These are phyloP conservation scores for Cyberlindnera xishuangbannaensis DNA, from an alignment of 805 yeast genomes.

Conservation along the genomic window DNA sequence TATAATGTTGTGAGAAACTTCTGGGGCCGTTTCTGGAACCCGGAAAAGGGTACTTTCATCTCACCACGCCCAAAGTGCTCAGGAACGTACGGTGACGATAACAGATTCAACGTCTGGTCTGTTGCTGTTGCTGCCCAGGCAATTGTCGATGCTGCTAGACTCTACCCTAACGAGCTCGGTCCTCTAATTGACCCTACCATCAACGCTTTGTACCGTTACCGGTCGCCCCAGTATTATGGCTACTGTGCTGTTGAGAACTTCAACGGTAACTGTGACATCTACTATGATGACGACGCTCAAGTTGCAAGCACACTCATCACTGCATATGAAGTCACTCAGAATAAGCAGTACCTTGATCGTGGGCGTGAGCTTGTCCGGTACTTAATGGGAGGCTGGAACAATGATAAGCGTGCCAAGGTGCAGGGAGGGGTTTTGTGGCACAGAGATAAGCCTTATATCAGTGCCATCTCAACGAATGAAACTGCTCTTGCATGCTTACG, in stretches of 20 bases:
- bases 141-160: conserved; percentile 54
- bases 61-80: conserved; percentile 25
- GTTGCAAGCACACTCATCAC: conserved; percentile 58
- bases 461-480: conserved; percentile 65
- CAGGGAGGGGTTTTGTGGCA: conserved; percentile 70
- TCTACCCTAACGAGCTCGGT: conserved; percentile 42
- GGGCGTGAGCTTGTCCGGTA: conserved; percentile 56
- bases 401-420: conserved; percentile 16
- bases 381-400: conserved; percentile 59
- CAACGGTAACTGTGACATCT: conserved; percentile 56
- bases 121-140: conserved; percentile 63
- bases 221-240: conserved; percentile 45
- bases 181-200: conserved; percentile 52
- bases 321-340: conserved; percentile 63
- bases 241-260: conserved; percentile 61
- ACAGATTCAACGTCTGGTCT: conserved; percentile 62
- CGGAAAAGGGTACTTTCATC: conserved; percentile 18
- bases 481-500: conserved; percentile 57
- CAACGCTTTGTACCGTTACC: conserved; percentile 43
- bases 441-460: conserved; percentile 49
- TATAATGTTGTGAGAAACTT: conserved; percentile 17
- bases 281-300: conserved; percentile 74
- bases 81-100: conserved; percentile 47
- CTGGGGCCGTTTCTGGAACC: conserved; percentile 24
- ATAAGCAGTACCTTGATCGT: conserved; percentile 44